Evolutionary conservation across 139 green algal species (phyloP).

Genomic region (Chlorella sp.): DNA sequence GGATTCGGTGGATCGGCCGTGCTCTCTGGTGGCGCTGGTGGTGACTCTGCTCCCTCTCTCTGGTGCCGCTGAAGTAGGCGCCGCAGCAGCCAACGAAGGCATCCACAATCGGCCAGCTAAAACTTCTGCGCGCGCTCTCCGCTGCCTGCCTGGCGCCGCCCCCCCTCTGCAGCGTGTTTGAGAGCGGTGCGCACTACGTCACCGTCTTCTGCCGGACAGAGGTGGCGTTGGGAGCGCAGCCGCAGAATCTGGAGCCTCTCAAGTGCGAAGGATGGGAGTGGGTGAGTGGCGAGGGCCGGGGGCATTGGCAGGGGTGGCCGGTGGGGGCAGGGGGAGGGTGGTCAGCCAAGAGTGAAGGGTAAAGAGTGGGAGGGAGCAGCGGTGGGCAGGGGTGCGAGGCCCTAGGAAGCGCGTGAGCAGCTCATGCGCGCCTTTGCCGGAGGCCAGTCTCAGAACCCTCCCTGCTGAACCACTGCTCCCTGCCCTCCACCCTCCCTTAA

Average conservation of each 20-base stretch:
- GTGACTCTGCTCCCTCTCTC: too few species aligned
- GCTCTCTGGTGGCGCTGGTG: too few species aligned
- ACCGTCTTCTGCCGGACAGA: conserved; percentile 62
- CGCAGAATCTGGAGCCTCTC: conserved; percentile 33
- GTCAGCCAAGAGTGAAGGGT: not conserved
- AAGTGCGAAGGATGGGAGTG: conserved; percentile 47
- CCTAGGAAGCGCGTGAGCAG: too few species aligned
- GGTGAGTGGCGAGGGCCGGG: not conserved
- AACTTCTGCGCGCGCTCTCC: too few species aligned
- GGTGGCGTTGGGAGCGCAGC: conserved; percentile 23
- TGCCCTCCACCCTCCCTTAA: not conserved
- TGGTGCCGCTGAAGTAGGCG: too few species aligned
- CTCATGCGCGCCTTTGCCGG: not conserved
- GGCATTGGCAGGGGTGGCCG: not conserved
- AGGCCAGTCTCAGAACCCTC: not conserved
- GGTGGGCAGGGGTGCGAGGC: too few species aligned
- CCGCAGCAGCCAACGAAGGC: too few species aligned
- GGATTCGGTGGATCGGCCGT: too few species aligned
- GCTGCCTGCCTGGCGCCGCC: conserved; percentile 36
- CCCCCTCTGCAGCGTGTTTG: conserved; percentile 53
- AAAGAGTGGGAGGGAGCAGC: too few species aligned
- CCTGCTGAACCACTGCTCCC: too few species aligned
- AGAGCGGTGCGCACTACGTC: conserved; percentile 57
- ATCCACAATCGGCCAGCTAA: too few species aligned
- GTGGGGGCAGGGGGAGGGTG: too few species aligned